Evolutionary conservation across 257 asterid species (phyloP), one percentile per base, ranked within the genome.

Genomic region (Knoxia roxburghii): DNA sequence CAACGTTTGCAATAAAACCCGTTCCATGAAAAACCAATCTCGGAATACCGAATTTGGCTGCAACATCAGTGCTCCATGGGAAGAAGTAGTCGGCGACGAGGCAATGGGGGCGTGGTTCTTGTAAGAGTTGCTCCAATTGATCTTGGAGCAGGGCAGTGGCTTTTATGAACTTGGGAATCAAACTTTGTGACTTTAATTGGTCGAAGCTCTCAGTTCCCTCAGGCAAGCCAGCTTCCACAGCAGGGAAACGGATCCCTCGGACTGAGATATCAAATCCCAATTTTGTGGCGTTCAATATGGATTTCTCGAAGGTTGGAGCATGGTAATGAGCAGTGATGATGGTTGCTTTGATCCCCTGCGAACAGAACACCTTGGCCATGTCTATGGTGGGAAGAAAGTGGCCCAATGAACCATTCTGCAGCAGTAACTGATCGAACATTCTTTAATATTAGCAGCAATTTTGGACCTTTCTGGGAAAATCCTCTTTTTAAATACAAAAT

Each of bases 341-440:
- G 51, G 85, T 85, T 2, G 81, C 41, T 52, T 75, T 81, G 20
- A 76, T 61, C 3, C 89, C 91, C 6, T 78, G 70, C 9, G 91
- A 81, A 5, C 32, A 39, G 69, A 87, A 78, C 12, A 85, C 78
- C 39, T 81, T 83, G 64, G 87, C 95, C 91, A 87, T 83, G 68
- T 87, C 87, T 10, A 87, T 27, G n/a, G 69, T 67, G 11, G 91
- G 95, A 57, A 85, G 78, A 75, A 74, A 79, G 67, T 87, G 95
- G 49, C 95, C 91, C 0, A n/a, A n/a, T n/a, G n/a, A n/a, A n/a
- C n/a, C n/a, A n/a, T n/a, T n/a, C n/a, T n/a, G n/a, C n/a, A n/a
- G n/a, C n/a, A n/a, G n/a, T n/a, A n/a, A n/a, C n/a, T n/a, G n/a
- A n/a, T n/a, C n/a, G n/a, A n/a, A n/a, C n/a, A n/a, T n/a, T n/a